Conservation (phyloP, 805 yeast species). For the Nakazawaea holstii region DNA sequence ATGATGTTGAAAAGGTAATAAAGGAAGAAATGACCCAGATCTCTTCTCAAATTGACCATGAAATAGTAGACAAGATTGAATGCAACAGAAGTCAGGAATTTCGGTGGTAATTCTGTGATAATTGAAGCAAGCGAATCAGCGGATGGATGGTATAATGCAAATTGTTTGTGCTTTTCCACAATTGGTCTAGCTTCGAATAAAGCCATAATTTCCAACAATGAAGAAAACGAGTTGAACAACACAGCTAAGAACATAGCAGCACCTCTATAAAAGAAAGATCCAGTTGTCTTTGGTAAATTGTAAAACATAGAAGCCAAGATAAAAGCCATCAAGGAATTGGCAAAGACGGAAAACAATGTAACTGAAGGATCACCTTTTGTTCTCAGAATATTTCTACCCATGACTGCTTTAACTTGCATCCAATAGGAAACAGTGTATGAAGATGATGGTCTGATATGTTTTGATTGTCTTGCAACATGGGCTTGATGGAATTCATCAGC, state of each 20-base stretch:
- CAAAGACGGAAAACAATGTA: slow-evolving; percentile 28
- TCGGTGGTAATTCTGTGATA: slow-evolving; percentile 52
- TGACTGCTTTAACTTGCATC: slow-evolving; percentile 41
- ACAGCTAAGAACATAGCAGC: slow-evolving; percentile 30
- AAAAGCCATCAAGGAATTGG: slow-evolving; percentile 41
- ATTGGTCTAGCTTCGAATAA: slow-evolving; percentile 45
- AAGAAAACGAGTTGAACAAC: slow-evolving; percentile 38
- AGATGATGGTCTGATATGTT: slow-evolving; percentile 33
- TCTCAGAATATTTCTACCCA: slow-evolving; percentile 39
- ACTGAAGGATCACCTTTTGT: slow-evolving; percentile 39
- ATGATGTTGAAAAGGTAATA: slow-evolving; percentile 37
- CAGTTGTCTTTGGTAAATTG: slow-evolving; percentile 31
- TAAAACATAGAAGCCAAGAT: slow-evolving; percentile 46
- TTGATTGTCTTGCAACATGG: slow-evolving; percentile 35
- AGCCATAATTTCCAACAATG: slow-evolving; percentile 37
- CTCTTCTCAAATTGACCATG: slow-evolving; percentile 45
- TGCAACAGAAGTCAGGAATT: slow-evolving; percentile 33
- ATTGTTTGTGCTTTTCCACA: slow-evolving; percentile 53
- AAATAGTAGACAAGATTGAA: slow-evolving; percentile 50
- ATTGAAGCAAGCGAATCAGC: slow-evolving; percentile 63
- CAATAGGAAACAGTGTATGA: slow-evolving; percentile 39
- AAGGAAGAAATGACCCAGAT: slow-evolving; percentile 52
- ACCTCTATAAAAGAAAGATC: slow-evolving; percentile 38
- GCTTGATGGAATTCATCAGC: slow-evolving; percentile 23
- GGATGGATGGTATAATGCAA: slow-evolving; percentile 54